Conservation (phyloP, 495 filamentous ascomycete species). For the Trichoderma parareesei region DNA sequence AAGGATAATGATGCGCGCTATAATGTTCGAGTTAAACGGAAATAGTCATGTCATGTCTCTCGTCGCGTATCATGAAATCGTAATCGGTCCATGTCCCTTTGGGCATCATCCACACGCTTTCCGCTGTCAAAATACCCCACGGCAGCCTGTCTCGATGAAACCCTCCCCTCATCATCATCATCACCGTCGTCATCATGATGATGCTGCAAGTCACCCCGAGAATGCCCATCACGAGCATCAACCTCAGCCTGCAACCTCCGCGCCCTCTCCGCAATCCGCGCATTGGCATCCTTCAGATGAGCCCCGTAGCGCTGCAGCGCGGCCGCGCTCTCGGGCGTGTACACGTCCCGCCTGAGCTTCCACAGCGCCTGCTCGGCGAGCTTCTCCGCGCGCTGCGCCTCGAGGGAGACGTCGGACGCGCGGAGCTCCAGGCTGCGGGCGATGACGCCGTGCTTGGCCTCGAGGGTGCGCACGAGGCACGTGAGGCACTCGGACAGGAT, state of each 20-base stretch:
- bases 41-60: background rate
- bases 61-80: slow-evolving; percentile 15
- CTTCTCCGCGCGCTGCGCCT: slow-evolving; percentile 39
- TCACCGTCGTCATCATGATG: slow-evolving; percentile 3
- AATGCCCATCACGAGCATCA: slow-evolving; percentile 43
- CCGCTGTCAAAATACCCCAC: slow-evolving; percentile 50
- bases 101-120: slow-evolving; percentile 45
- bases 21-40: background rate
- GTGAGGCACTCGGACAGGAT: slow-evolving; percentile 23
- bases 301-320: slow-evolving; percentile 50
- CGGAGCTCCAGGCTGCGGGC: slow-evolving; percentile 54
- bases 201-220: slow-evolving; percentile 4
- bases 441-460: slow-evolving; percentile 55
- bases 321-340: slow-evolving; percentile 47
- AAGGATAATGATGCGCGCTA: slow-evolving; percentile 10
- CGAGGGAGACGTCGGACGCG: slow-evolving; percentile 45
- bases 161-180: slow-evolving; percentile 28
- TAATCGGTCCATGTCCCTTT: slow-evolving; percentile 49
- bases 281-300: slow-evolving; percentile 45
- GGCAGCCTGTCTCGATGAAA: slow-evolving; percentile 50
- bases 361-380: slow-evolving; percentile 28
- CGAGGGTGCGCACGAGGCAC: slow-evolving; percentile 29
- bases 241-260: slow-evolving; percentile 40
- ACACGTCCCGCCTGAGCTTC: slow-evolving; percentile 31
- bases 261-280: slow-evolving; percentile 38